A percentile compares a stretch with the other conserved stretches of the same genome.
These are phyloP conservation scores for Sindora glabra DNA, from an alignment of 306 rosid genomes.

Conservation along the genomic window DNA sequence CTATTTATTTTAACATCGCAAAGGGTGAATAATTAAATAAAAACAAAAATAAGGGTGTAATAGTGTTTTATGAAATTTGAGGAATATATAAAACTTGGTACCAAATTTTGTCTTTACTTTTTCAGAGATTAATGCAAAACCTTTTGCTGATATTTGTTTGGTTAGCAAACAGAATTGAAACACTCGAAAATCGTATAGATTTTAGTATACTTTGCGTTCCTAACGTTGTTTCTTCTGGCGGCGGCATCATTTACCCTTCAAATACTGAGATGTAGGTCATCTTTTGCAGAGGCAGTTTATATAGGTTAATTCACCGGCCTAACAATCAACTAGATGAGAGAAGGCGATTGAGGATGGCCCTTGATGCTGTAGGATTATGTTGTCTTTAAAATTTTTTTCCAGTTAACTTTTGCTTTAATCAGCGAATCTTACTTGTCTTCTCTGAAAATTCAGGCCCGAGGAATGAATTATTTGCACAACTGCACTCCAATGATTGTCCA, in stretches of 20 bases:
- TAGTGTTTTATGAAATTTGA: too few relatives aligned
- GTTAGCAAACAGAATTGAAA: not conserved
- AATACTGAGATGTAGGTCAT: conserved; percentile 30
- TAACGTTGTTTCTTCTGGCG: not conserved
- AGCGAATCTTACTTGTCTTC: conserved; percentile 3
- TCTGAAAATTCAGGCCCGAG: conserved; percentile 67
- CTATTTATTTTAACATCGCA: too few relatives aligned
- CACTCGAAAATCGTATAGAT: not conserved
- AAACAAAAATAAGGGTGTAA: too few relatives aligned
- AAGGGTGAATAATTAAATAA: too few relatives aligned
- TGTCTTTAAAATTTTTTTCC: conserved; percentile 7
- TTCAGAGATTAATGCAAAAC: not conserved
- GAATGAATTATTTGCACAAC: conserved; percentile 93
- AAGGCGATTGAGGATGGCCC: conserved; percentile 85
- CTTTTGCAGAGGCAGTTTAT: conserved; percentile 89
- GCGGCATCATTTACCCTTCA: conserved; percentile 1
- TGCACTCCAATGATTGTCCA: conserved; percentile 77
- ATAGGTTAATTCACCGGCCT: conserved; percentile 82
- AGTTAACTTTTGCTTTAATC: not conserved
- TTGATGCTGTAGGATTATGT: conserved; percentile 69
- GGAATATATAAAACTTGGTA: too few relatives aligned
- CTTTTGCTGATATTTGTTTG: not conserved
- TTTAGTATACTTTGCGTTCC: not conserved
- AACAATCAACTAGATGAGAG: conserved; percentile 87
- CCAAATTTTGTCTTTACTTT: too few relatives aligned